Evolutionary conservation across 768 basidiomycete genomes (phyloP), one percentile per base, ranked within the genome.

Genomic region (Melanogaster broomeanus): DNA sequence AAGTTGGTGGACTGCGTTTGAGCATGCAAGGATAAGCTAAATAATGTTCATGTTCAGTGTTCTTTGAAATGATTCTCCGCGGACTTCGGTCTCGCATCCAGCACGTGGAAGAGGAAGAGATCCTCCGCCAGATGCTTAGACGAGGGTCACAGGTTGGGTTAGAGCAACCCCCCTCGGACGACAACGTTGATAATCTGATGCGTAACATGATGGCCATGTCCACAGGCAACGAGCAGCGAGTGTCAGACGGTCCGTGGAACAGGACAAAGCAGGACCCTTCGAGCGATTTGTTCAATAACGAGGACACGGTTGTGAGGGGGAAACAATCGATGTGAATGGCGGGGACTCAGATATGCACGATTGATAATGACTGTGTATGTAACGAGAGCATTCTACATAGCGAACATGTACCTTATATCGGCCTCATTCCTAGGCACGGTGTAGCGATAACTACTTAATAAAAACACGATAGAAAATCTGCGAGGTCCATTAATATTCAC

Each of bases 71-170:
- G n/a, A 74, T 80, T 37, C 61, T 80, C 63, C 52, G 51, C 12
- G 67, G 68, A 15, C 67, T 79, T 38, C 70, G 72, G 13, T 57
- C 57, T 34, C 67, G 68, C 16, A 66, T 79, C 19, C 68, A 66
- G 38, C 58, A 68, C 22, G 56, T 79, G n/a, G 74, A 78, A 45
- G 74, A 77, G 42, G 71, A 80, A 51, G 75, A 76, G 42, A 61
- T 67, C 31, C 68, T 78, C 44, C 77, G 76, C 49, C 72, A 71
- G 35, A 65, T 66, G 31, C 58, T 73, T 28, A 65, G 71, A 42
- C 68, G 66, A 39, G 69, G 71, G 30, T 70, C 74, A 7, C 69
- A 61, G 41, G 65, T 74, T 24, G 64, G 65, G 22, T 59, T 65
- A 34, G 74, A 74, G 30, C 67, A 59, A 12, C 57, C 65, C 13